Evolutionary conservation across 352 stramenopile genomes (phyloP), one percentile per base, ranked within the genome.

Genomic region (Phytophthora brassicae): DNA sequence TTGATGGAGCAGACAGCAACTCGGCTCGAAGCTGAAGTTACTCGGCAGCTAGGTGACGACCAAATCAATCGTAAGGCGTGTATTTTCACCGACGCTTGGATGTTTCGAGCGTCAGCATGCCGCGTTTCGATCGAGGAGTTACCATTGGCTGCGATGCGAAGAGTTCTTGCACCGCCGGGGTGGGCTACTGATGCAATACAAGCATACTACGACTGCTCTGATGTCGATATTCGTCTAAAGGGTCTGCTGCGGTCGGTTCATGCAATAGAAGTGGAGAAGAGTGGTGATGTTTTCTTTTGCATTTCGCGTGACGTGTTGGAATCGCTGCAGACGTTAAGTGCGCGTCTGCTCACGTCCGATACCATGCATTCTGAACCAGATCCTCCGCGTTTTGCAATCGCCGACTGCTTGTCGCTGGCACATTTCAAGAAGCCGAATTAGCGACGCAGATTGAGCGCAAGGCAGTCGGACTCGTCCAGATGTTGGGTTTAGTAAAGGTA

Each of bases 331-430:
- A 16, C 45, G 14, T 14, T 70, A 4, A 35, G 38, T 13, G 19
- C 17, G 28, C 33, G 39, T 35, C 7, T 46, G 46, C 38, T 45
- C 14, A 33, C 22, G n/a, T 42, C 6, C 1, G 26, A 29, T 22
- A 53, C 9, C 29, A 28, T 28, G 42, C n/a, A 41, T 12, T 7
- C 63, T 28, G 23, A 48, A 2, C 13, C 28, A 12, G 16, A 22
- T 11, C 64, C 64, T 6, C 59, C 65, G 22, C 47, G 28, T n/a
- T 69, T 66, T 33, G 60, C 55, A 24, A 69, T 73, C 17, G 59
- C 65, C 6, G 26, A 31, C 26, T 31, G 26, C 26, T 31, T 31
- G 26, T 31, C 26, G 26, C 26, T 8, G 26, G 26, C 26, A 31
- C 8, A 31, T 31, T 31, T 8, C 4, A 31, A 31, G 26, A 31